Conservation (phyloP, 805 yeast species). For the Pichia nakasei region DNA sequence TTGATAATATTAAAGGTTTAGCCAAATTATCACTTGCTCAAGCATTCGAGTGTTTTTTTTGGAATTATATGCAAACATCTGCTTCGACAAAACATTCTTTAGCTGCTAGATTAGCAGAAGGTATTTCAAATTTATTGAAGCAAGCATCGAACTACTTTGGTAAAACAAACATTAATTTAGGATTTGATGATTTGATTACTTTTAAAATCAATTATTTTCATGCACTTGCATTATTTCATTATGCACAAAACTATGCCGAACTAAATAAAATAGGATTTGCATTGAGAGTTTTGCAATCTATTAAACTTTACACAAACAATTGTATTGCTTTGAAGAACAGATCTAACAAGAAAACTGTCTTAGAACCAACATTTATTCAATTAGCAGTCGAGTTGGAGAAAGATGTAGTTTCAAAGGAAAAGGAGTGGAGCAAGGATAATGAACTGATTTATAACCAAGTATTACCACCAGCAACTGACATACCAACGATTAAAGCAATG, state of each 20-base stretch:
- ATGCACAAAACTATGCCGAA: constrained; percentile 46
- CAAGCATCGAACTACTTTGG: constrained; percentile 28
- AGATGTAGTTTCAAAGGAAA: constrained; percentile 22
- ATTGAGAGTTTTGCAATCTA: constrained; percentile 50
- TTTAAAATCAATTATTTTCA: constrained; percentile 48
- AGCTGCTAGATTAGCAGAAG: constrained; percentile 64
- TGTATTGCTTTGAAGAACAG: neutral
- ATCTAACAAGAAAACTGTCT: neutral
- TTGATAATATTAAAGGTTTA: constrained; percentile 58
- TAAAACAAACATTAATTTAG: constrained; percentile 10
- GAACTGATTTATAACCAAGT: constrained; percentile 81
- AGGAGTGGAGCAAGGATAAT: constrained; percentile 62
- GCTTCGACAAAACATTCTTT: constrained; percentile 50
- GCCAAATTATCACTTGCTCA: constrained; percentile 68
- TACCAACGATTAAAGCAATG: constrained; percentile 60
- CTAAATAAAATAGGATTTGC: constrained; percentile 65
- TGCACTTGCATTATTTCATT: constrained; percentile 52
- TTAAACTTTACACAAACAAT: neutral
- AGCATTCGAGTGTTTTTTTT: constrained; percentile 76
- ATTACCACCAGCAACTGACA: constrained; percentile 51
- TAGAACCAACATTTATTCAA: constrained; percentile 1
- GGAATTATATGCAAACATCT: constrained; percentile 44
- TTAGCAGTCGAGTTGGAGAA: constrained; percentile 7
- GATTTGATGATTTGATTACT: constrained; percentile 45
- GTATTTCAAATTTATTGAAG: constrained; percentile 49